Percentiles rank a stretch among this genome's conserved stretches.
Evolutionary conservation across 768 basidiomycete genomes (phyloP).

Genomic region (Pholiota molesta): DNA sequence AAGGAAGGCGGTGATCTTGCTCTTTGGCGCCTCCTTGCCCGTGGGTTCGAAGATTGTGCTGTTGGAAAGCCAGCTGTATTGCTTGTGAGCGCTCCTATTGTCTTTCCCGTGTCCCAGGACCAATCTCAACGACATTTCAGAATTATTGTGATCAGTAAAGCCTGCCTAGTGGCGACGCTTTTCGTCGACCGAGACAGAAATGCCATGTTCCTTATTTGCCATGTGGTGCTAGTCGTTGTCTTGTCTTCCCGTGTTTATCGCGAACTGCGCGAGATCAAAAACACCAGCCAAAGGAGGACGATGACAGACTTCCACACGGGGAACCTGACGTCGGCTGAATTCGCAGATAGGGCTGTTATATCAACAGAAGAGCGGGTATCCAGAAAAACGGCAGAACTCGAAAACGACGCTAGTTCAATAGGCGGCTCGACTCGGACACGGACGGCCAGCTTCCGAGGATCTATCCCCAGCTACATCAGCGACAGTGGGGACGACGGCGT

Average conservation of each 20-base stretch:
- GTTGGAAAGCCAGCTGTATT: conserved; percentile 18
- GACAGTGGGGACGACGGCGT: neutral
- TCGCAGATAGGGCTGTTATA: neutral
- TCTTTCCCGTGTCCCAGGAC: neutral
- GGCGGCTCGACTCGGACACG: conserved; percentile 2
- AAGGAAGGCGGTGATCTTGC: conserved; percentile 4
- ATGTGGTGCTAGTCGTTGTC: conserved; percentile 13
- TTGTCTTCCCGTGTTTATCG: conserved; percentile 13
- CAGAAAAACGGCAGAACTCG: conserved; percentile 5
- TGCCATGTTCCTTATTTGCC: conserved; percentile 17
- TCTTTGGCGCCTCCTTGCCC: conserved; percentile 15
- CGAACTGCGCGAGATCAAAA: conserved; percentile 9
- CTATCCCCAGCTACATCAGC: neutral
- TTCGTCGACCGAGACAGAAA: neutral
- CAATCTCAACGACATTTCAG: neutral
- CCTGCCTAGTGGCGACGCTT: conserved; percentile 5
- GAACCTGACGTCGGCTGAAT: conserved; percentile 8
- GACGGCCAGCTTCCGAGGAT: neutral
- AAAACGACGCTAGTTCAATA: conserved; percentile 2
- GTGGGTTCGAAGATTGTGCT: conserved; percentile 14
- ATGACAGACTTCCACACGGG: conserved; percentile 12
- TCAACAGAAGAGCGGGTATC: neutral
- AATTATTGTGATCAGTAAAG: conserved; percentile 9
- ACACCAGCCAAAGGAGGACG: neutral
- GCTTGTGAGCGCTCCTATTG: conserved; percentile 13